Conservation (phyloP, 2,329 filamentous ascomycete species). For the Sclerotinia nivalis region DNA sequence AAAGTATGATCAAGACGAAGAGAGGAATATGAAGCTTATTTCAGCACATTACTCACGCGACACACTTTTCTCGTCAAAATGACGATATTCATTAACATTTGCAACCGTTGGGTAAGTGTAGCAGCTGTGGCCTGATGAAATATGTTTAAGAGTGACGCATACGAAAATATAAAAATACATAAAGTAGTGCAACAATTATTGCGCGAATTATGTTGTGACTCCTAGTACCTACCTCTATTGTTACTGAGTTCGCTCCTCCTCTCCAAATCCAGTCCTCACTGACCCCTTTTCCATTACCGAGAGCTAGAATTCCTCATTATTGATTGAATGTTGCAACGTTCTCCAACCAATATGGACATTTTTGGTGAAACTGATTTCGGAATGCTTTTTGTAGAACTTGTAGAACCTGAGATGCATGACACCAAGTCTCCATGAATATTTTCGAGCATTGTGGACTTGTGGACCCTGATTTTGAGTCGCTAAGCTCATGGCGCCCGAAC, state of each 20-base stretch:
- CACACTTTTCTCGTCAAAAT: conserved; percentile 3
- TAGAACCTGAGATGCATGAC: neutral
- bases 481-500: conserved; percentile 13
- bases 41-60: conserved; percentile 13
- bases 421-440: neutral
- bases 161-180: neutral
- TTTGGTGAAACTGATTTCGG: neutral
- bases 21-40: neutral
- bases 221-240: neutral
- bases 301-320: neutral
- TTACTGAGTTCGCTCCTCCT: neutral
- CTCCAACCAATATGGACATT: neutral
- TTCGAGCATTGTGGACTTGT: neutral
- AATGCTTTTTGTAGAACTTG: neutral
- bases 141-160: neutral
- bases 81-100: neutral
- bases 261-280: neutral
- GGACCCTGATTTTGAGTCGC: neutral
- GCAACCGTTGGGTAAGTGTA: neutral
- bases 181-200: neutral
- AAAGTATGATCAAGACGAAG: neutral
- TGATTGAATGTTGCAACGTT: neutral
- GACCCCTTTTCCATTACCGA: conserved; percentile 11
- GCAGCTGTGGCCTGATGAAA: neutral
- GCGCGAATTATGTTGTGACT: conserved; percentile 9